Conservation (phyloP, 2,329 filamentous ascomycete genomes). For the Periglandula ipomoeae region DNA sequence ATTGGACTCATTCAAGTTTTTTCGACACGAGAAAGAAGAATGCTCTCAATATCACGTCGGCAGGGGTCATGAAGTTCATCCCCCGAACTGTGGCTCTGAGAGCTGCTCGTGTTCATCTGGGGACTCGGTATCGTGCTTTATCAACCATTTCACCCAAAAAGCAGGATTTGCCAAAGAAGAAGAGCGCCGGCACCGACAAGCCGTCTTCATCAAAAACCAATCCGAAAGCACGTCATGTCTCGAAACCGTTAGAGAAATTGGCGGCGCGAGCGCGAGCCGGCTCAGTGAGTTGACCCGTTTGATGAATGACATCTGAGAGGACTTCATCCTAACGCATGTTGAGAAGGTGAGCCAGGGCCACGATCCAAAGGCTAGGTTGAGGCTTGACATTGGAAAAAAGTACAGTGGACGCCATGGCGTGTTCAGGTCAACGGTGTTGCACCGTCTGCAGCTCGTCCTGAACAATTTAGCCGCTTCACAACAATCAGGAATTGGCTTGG, state of each 20-base stretch:
- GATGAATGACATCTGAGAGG: no score
- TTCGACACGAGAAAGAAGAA: conserved; percentile 7
- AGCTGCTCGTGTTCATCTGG: conserved; percentile 12
- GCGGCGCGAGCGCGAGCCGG: conserved; percentile 12
- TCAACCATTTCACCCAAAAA: conserved; percentile 16
- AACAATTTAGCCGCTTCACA: conserved; percentile 15
- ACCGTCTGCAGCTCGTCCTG: conserved; percentile 28
- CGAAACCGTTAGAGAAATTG: conserved; percentile 6
- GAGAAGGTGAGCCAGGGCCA: conserved; percentile 23
- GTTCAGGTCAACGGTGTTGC: conserved; percentile 25
- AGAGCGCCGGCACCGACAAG: background rate
- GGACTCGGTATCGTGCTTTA: conserved; percentile 12
- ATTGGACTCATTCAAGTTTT: no score
- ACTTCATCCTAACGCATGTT: background rate
- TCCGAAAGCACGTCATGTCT: background rate
- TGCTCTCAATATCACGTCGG: background rate
- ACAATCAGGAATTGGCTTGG: conserved; percentile 17
- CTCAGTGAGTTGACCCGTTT: conserved; percentile 15
- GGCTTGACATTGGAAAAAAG: conserved; percentile 16
- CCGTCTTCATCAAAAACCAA: background rate
- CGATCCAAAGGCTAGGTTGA: conserved; percentile 24
- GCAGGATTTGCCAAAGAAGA: background rate
- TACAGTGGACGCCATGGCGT: conserved; percentile 20
- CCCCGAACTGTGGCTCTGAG: conserved; percentile 17
- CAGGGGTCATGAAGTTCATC: conserved; percentile 21